phyloP scores from a whole-genome alignment of 768 basidiomycete genomes.

The Lyophyllum atratum region DNA sequence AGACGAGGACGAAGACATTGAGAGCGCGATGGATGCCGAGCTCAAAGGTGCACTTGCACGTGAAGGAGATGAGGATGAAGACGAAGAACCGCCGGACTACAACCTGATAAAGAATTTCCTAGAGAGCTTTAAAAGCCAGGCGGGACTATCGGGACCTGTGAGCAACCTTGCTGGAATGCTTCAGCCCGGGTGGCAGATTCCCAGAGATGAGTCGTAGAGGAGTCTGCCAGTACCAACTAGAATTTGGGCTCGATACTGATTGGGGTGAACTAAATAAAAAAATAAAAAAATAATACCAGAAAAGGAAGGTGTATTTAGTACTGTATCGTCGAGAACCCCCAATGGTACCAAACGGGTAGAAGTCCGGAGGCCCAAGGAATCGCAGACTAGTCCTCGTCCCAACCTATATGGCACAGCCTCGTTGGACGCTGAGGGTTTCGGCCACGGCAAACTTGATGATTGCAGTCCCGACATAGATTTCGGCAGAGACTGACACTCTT shows the following conservation, averaged over 20 bases:
- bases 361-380: too few relatives aligned
- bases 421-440: not conserved
- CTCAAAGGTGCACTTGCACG: constrained; percentile 62
- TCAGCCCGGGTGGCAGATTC: constrained; percentile 72
- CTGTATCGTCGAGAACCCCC: constrained; percentile 7
- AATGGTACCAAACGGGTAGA: too few relatives aligned
- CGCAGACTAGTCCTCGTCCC: not conserved
- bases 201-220: constrained; percentile 61
- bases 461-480: constrained; percentile 1
- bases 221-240: too few relatives aligned
- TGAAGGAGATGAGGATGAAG: constrained; percentile 47
- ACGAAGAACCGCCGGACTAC: constrained; percentile 71
- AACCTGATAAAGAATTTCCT: constrained; percentile 95
- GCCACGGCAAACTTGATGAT: not conserved
- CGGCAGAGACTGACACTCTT: not conserved
- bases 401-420: not conserved
- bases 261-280: too few relatives aligned
- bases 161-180: constrained; percentile 86
- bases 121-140: constrained; percentile 94
- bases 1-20: constrained; percentile 65
- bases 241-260: too few relatives aligned
- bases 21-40: constrained; percentile 90
- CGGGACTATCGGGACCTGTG: constrained; percentile 87
- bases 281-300: too few relatives aligned
- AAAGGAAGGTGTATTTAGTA: too few relatives aligned